Base-by-base conservation (phyloP, 2,329 filamentous ascomycete genomes). In the Thermomyces lanuginosus region DNA sequence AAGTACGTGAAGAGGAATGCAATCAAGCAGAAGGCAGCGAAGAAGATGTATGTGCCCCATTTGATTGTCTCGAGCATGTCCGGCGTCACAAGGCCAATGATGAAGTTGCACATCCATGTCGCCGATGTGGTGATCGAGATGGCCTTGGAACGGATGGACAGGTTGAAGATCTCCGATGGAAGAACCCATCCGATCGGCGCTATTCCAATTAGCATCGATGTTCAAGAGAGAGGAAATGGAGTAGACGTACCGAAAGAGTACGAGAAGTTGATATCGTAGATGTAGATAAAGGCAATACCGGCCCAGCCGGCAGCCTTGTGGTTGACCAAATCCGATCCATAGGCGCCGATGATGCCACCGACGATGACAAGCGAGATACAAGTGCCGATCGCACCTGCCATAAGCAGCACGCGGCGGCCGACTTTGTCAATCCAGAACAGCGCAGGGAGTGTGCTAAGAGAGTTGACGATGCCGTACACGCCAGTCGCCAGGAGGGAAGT, bases 41-140 rank as follows among this genome's bases (percentile, higher is more conserved):
- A 53, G 39, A 53, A 53, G 26, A 53, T 50, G 33, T 53, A 52
- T n/a, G 48, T 53, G 5, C 49, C 48, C 40, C 43, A 52, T 4
- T 44, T 44, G 29, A 53, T 53, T 4, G 40, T 41, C 8, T 46
- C 42, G 25, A 53, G 48, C 49, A 53, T 53, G 16, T 48, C 42
- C 0, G 49, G 49, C 5, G 49, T 53, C 14, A 52, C 43, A 12
- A 53, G 36, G 5, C 48, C 49, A 16, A 53, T 51, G 30, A 53
- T 46, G 24, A 53, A 53, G 24, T 52, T 51, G 16, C 48, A 51
- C 48, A 52, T 51, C 48, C 48, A 52, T 9, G 48, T 52, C 4
- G 48, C 45, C 1, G 48, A 53, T 3, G 48, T 53, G 4, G 48
- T 52, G 20, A 53, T 50, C 0, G 48, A 52, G 11, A 54, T 48